Conservation (phyloP, 2,329 filamentous ascomycete genomes). For the Ophiocordyceps camponoti-floridani region DNA sequence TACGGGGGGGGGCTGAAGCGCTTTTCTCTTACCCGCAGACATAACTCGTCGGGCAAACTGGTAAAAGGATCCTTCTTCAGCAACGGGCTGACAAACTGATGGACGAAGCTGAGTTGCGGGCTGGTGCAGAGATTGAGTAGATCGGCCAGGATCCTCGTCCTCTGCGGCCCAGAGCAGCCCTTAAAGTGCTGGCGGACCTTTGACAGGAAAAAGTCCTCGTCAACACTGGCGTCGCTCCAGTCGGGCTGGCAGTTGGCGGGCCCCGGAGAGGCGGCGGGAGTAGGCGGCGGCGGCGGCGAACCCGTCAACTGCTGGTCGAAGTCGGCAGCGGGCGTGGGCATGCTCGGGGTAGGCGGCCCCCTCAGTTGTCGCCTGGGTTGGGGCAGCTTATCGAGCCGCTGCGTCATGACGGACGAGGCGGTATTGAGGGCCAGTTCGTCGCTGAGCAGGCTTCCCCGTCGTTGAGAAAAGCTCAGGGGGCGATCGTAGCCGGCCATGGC, state of each 20-base stretch:
- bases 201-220: conserved; percentile 68
- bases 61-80: conserved; percentile 94
- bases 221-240: conserved; percentile 61
- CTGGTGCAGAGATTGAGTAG: conserved; percentile 88
- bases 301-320: conserved; percentile 43
- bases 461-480: conserved; percentile 41
- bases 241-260: conserved; percentile 44
- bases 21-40: conserved; percentile 56
- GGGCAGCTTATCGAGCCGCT: conserved; percentile 31
- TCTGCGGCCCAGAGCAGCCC: conserved; percentile 55
- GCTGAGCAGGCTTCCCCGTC: conserved; percentile 37
- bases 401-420: conserved; percentile 23
- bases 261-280: conserved; percentile 46
- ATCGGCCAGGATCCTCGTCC: conserved; percentile 69
- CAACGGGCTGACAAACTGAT: conserved; percentile 84
- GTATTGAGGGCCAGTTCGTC: conserved; percentile 40
- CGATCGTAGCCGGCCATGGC: conserved; percentile 20
- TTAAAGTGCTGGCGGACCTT: conserved; percentile 68
- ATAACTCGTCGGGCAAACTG: conserved; percentile 80
- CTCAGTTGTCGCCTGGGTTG: conserved; percentile 21
- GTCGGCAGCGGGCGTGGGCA: conserved; percentile 45
- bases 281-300: conserved; percentile 46
- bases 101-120: conserved; percentile 87
- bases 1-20: neutral
- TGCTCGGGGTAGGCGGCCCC: conserved; percentile 48